Percentiles rank a stretch among this genome's conserved stretches.
Conservation (phyloP, 1,284 basidiomycete species). For the Rhodotorula sp. region DNA sequence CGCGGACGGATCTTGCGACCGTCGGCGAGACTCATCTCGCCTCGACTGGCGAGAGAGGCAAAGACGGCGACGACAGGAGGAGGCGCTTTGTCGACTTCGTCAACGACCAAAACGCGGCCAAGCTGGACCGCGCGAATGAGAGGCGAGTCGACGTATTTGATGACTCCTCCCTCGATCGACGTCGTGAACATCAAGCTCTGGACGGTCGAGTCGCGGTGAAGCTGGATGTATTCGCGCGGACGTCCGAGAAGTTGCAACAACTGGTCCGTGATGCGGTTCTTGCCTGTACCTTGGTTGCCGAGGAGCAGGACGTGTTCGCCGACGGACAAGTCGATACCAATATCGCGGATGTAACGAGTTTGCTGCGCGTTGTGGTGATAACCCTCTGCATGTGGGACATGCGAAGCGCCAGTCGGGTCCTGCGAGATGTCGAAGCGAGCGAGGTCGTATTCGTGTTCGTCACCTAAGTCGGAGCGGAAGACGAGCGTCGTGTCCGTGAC, state of each 20-base stretch:
- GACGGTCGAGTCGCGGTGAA: slow-evolving; percentile 38
- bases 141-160: slow-evolving; percentile 47
- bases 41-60: slow-evolving; percentile 48
- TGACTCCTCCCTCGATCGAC: slow-evolving; percentile 45
- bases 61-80: slow-evolving; percentile 49
- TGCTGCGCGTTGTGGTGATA: slow-evolving; percentile 47
- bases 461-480: slow-evolving; percentile 24
- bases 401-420: slow-evolving; percentile 46
- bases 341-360: slow-evolving; percentile 45
- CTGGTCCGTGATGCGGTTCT: slow-evolving; percentile 50
- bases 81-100: slow-evolving; percentile 50
- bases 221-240: slow-evolving; percentile 50
- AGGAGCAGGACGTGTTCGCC: slow-evolving; percentile 49
- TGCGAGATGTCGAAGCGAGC: slow-evolving; percentile 43
- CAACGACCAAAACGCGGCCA: slow-evolving; percentile 49
- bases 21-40: slow-evolving; percentile 49
- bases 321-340: slow-evolving; percentile 48
- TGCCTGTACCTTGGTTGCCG: slow-evolving; percentile 50
- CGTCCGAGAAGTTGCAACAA: slow-evolving; percentile 47
- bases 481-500: slow-evolving; percentile 29
- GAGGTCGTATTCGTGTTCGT: slow-evolving; percentile 28
- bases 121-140: slow-evolving; percentile 47
- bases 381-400: slow-evolving; percentile 46
- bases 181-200: slow-evolving; percentile 28
- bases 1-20: slow-evolving; percentile 39